phyloP scores from a whole-genome alignment of 768 basidiomycete species.

The Sarcodon aspratus region DNA sequence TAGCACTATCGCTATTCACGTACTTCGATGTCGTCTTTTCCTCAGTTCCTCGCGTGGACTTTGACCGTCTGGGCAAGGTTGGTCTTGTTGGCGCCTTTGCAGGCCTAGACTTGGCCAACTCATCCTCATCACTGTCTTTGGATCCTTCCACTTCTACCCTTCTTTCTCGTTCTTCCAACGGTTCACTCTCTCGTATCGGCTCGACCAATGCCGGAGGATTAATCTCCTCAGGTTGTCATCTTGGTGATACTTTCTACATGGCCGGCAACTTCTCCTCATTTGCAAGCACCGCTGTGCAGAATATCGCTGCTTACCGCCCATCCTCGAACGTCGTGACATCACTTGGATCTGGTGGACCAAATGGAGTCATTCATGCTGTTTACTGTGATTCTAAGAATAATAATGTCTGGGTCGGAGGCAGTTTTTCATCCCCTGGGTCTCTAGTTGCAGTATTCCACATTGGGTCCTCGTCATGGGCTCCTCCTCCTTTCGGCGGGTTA shows the following conservation, averaged over 20 bases:
- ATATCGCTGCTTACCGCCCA: constrained; percentile 68
- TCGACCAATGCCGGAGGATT: constrained; percentile 73
- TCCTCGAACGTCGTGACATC: constrained; percentile 45
- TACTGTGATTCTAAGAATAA: constrained; percentile 61
- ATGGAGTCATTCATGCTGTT: constrained; percentile 61
- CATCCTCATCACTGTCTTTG: constrained; percentile 37
- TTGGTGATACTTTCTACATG: constrained; percentile 63
- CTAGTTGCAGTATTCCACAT: constrained; percentile 66
- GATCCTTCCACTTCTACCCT: constrained; percentile 66
- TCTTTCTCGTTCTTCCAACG: constrained; percentile 51
- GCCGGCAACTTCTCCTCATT: constrained; percentile 79
- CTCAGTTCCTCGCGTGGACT: constrained; percentile 33
- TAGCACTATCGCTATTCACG: constrained; percentile 7
- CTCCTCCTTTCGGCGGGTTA: constrained; percentile 75
- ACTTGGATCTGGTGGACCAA: constrained; percentile 58
- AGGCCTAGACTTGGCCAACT: constrained; percentile 70
- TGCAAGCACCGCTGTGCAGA: constrained; percentile 42
- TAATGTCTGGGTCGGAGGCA: constrained; percentile 73
- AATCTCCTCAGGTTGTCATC: constrained; percentile 63
- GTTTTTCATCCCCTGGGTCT: constrained; percentile 54
- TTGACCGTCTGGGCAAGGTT: constrained; percentile 82
- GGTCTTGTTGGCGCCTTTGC: constrained; percentile 83
- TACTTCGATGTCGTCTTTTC: neutral
- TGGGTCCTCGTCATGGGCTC: constrained; percentile 55
- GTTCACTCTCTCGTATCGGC: constrained; percentile 57